Evolutionary conservation across 164 flowering plant genomes (phyloP).

Genomic region (Cinnamomum chago): DNA sequence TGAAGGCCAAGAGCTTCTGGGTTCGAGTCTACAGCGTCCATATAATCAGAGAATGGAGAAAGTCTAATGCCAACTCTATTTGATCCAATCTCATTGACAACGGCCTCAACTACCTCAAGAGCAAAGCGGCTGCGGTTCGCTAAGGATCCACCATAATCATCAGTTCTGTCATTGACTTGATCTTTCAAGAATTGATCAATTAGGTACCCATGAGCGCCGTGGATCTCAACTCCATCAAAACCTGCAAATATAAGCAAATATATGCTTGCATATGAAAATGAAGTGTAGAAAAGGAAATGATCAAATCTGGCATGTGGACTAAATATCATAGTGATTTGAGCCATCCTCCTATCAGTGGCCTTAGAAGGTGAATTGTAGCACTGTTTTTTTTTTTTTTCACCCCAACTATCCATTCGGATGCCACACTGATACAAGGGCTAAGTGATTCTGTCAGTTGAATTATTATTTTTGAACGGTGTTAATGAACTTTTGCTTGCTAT

Average conservation of each 20-base stretch:
- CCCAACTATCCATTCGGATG: no score
- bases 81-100: slow-evolving; percentile 29
- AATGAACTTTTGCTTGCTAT: no score
- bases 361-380: no score
- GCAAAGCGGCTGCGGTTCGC: slow-evolving; percentile 33
- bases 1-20: slow-evolving; percentile 28
- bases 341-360: no score
- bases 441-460: no score
- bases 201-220: slow-evolving; percentile 35
- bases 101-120: slow-evolving; percentile 32
- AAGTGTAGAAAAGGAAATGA: no score
- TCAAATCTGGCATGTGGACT: no score
- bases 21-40: slow-evolving; percentile 26
- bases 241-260: slow-evolving; percentile 11
- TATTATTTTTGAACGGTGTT: no score
- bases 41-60: slow-evolving; percentile 25
- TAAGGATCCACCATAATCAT: slow-evolving; percentile 30
- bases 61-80: slow-evolving; percentile 31
- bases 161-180: slow-evolving; percentile 31
- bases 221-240: slow-evolving; percentile 43
- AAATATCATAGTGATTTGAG: no score
- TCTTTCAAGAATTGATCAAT: slow-evolving; percentile 38
- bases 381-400: no score
- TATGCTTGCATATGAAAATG: no score
- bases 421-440: no score